These are phyloP conservation scores for Kwoniella shivajii DNA, from an alignment of 1,284 basidiomycete genomes.

Conservation along the genomic window DNA sequence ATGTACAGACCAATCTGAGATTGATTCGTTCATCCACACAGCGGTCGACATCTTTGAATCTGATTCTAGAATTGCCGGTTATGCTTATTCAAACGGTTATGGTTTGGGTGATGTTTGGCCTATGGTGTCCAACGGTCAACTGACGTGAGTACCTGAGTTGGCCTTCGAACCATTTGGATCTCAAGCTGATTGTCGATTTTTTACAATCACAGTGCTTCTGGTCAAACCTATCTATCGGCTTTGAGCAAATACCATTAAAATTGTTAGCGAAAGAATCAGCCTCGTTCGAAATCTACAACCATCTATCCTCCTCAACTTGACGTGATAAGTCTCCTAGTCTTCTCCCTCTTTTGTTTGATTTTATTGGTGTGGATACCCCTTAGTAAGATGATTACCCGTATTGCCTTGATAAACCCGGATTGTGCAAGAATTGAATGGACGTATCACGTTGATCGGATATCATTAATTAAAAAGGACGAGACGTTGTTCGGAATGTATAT, in stretches of 20 bases:
- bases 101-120: constrained; percentile 45
- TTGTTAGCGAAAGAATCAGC: not conserved
- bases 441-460: constrained; percentile 10
- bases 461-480: not conserved
- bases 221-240: constrained; percentile 49
- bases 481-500: not conserved
- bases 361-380: not conserved
- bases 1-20: constrained; percentile 47
- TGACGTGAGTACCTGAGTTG: constrained; percentile 33
- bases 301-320: not conserved
- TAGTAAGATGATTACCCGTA: not conserved
- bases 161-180: not conserved
- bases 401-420: not conserved
- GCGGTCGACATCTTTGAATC: constrained; percentile 50
- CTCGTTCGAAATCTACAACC: not conserved
- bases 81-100: constrained; percentile 44
- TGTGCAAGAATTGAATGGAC: not conserved
- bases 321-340: not conserved
- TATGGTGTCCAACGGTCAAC: constrained; percentile 33
- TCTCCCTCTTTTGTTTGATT: not conserved
- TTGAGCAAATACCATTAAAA: constrained; percentile 46
- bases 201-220: constrained; percentile 31
- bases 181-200: not conserved
- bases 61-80: constrained; percentile 45
- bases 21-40: constrained; percentile 49